Percentiles rank a stretch among this genome's conserved stretches.
These are phyloP conservation scores for Chaetomiaceae sp. DNA, from an alignment of 2,329 filamentous ascomycete species.

Conservation along the genomic window DNA sequence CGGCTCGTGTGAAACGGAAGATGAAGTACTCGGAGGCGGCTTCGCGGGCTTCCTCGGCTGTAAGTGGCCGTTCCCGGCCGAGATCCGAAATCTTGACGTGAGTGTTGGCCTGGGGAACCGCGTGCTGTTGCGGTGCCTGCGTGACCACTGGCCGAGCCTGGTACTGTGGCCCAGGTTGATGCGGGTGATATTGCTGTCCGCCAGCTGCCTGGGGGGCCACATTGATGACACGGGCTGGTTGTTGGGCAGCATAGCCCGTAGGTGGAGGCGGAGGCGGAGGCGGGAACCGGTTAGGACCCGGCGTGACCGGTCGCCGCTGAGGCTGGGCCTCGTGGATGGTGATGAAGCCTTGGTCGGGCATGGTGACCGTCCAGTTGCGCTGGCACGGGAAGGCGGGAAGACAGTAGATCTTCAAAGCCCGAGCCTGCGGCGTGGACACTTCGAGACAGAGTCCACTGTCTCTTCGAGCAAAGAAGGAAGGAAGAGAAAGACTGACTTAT, in stretches of 20 bases:
- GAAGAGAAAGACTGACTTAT: background rate
- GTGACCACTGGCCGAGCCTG: background rate
- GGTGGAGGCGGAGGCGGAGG: background rate
- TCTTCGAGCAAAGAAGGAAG: background rate
- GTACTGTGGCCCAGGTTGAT: background rate
- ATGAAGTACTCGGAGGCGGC: constrained; percentile 39
- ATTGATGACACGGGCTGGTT: background rate
- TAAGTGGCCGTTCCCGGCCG: constrained; percentile 32
- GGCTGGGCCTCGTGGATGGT: constrained; percentile 11
- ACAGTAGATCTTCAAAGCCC: background rate
- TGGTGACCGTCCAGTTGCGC: background rate
- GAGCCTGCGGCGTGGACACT: background rate
- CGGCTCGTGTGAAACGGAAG: constrained; percentile 40
- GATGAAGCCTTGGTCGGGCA: constrained; percentile 12
- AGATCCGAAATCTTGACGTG: constrained; percentile 35
- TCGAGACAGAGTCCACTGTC: background rate
- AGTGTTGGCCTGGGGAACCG: constrained; percentile 12
- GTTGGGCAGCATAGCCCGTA: constrained; percentile 1
- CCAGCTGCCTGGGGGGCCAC: background rate
- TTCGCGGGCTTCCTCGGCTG: constrained; percentile 37
- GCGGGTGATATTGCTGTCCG: constrained; percentile 4
- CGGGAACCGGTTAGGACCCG: background rate
- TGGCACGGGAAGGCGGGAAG: background rate
- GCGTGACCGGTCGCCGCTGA: background rate
- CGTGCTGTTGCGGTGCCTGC: constrained; percentile 4